Conservation (phyloP, 495 filamentous ascomycete genomes). For the Pyrenopolyporus hunteri region DNA sequence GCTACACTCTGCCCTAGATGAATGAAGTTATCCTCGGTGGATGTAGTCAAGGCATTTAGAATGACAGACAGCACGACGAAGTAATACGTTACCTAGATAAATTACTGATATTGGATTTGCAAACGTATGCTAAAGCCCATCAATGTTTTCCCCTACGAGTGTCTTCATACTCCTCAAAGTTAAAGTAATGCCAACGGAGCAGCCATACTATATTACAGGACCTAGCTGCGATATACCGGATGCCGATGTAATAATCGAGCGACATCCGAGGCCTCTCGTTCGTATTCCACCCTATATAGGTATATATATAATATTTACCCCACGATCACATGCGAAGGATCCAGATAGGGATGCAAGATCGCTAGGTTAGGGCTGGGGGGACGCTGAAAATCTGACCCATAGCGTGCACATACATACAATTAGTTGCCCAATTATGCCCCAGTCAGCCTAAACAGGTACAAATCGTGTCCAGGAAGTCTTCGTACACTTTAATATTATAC, state of each 20-base stretch:
- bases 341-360: too few relatives aligned
- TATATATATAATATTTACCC: too few relatives aligned
- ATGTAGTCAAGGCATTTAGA: not conserved
- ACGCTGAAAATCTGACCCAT: too few relatives aligned
- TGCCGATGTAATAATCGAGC: slow-evolving; percentile 1
- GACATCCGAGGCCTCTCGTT: slow-evolving; percentile 18
- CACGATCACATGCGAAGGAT: too few relatives aligned
- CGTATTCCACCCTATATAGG: too few relatives aligned
- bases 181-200: not conserved
- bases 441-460: too few relatives aligned
- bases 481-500: too few relatives aligned
- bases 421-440: too few relatives aligned
- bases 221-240: slow-evolving; percentile 5
- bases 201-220: slow-evolving; percentile 5
- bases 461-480: too few relatives aligned
- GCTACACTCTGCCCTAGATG: slow-evolving; percentile 53
- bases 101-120: not conserved
- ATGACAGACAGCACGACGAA: not conserved
- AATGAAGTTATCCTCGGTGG: not conserved
- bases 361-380: too few relatives aligned
- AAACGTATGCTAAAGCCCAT: not conserved
- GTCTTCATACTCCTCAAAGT: too few relatives aligned
- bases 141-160: not conserved
- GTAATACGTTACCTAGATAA: not conserved
- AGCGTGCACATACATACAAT: too few relatives aligned